Percentiles rank a stretch among this genome's conserved stretches.
Conservation (phyloP, 2,329 filamentous ascomycete genomes). For the Cercospora sp. region DNA sequence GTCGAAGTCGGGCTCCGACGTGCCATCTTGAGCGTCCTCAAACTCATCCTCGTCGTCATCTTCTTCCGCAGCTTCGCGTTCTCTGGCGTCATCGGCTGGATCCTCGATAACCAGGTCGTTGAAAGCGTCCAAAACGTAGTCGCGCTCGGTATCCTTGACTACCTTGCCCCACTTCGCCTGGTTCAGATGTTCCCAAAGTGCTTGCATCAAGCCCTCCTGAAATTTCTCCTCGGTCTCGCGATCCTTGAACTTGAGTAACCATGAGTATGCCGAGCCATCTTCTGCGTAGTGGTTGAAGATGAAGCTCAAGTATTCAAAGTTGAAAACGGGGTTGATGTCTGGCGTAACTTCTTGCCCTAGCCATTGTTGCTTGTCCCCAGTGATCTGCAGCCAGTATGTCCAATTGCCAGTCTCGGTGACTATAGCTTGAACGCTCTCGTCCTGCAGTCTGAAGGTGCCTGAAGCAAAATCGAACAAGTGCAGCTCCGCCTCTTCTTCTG, state of each 20-base stretch:
- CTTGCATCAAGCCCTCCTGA: constrained; percentile 91
- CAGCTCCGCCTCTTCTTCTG: constrained; percentile 76
- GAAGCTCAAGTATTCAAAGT: constrained; percentile 98
- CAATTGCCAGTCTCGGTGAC: constrained; percentile 86
- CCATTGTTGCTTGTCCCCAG: constrained; percentile 74
- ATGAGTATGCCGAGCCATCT: constrained; percentile 89
- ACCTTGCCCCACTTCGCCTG: constrained; percentile 91
- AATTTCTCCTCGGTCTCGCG: constrained; percentile 78
- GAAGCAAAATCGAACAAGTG: constrained; percentile 91
- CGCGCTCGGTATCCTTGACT: constrained; percentile 79
- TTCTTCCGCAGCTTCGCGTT: constrained; percentile 56
- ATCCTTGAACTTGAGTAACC: constrained; percentile 89
- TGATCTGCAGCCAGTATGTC: constrained; percentile 94
- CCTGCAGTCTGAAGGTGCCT: constrained; percentile 80
- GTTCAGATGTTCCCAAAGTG: constrained; percentile 94
- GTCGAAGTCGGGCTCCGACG: constrained; percentile 69
- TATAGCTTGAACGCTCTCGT: constrained; percentile 70
- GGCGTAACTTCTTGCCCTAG: constrained; percentile 80
- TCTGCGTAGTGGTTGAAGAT: constrained; percentile 96
- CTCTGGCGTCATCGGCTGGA: constrained; percentile 55
- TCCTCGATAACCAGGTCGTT: constrained; percentile 93
- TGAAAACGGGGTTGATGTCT: constrained; percentile 97
- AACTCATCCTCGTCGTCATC: constrained; percentile 59
- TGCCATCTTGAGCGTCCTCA: constrained; percentile 64
- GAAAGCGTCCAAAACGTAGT: constrained; percentile 94